Evolutionary conservation across 2,329 filamentous ascomycete species (phyloP).

Genomic region (Albifimbria verrucaria): DNA sequence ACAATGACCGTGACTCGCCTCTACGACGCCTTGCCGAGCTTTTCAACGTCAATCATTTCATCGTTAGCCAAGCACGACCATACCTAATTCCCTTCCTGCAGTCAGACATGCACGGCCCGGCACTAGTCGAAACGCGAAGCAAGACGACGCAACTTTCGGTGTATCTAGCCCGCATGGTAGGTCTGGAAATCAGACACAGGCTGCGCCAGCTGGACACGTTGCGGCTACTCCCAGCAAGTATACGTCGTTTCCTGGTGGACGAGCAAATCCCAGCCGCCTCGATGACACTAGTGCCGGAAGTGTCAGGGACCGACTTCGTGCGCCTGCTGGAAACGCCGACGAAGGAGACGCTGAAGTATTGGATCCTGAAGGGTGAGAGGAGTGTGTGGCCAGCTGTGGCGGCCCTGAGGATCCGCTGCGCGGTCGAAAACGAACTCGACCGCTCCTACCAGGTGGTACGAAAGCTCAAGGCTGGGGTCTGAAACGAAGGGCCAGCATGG

Average conservation of each 20-base stretch:
- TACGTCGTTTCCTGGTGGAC: slow-evolving; percentile 76
- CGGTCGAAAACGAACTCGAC: slow-evolving; percentile 85
- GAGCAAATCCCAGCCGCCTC: slow-evolving; percentile 76
- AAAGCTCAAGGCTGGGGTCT: slow-evolving; percentile 54
- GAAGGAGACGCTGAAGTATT: slow-evolving; percentile 71
- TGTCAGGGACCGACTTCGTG: slow-evolving; percentile 70
- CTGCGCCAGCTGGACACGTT: slow-evolving; percentile 78
- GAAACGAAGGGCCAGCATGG: slow-evolving; percentile 42
- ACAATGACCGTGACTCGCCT: slow-evolving; percentile 61
- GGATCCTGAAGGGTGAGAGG: slow-evolving; percentile 79
- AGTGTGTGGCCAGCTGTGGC: slow-evolving; percentile 89
- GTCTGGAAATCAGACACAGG: slow-evolving; percentile 75
- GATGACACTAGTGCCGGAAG: slow-evolving; percentile 78
- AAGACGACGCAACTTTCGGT: slow-evolving; percentile 55
- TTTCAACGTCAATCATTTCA: slow-evolving; percentile 94
- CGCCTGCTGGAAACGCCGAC: slow-evolving; percentile 82
- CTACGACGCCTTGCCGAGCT: slow-evolving; percentile 73
- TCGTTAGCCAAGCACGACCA: slow-evolving; percentile 86
- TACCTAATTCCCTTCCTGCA: slow-evolving; percentile 85
- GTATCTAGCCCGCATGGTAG: slow-evolving; percentile 64
- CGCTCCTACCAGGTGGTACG: slow-evolving; percentile 78
- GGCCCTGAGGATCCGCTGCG: slow-evolving; percentile 76
- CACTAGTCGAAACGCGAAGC: slow-evolving; percentile 56
- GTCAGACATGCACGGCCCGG: slow-evolving; percentile 75
- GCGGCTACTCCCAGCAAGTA: slow-evolving; percentile 64